Conservation (phyloP, 805 yeast species). For the Pichia exigua region DNA sequence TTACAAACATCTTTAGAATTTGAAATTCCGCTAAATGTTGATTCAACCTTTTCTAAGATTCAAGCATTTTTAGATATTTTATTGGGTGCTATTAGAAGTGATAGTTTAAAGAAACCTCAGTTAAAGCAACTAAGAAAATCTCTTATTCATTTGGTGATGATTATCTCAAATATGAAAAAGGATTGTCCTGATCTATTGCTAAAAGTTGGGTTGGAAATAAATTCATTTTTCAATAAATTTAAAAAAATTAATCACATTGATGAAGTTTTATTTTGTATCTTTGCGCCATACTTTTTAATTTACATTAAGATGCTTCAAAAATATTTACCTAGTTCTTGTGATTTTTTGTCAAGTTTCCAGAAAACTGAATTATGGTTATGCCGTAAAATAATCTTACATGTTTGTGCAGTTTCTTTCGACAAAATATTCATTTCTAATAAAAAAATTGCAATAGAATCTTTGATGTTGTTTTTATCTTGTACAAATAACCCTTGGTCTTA, state of each 20-base stretch:
- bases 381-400: slow-evolving; percentile 11
- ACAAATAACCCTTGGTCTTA: slow-evolving; percentile 23
- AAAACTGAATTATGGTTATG: slow-evolving; percentile 10
- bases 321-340: slow-evolving; percentile 10
- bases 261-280: slow-evolving; percentile 6
- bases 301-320: slow-evolving; percentile 15
- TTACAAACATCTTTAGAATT: not conserved
- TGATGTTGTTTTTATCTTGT: slow-evolving; percentile 15
- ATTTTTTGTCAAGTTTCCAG: slow-evolving; percentile 3
- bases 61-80: slow-evolving; percentile 6
- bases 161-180: slow-evolving; percentile 18
- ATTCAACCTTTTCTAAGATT: not conserved
- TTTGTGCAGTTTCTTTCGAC: slow-evolving; percentile 15
- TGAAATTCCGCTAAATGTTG: slow-evolving; percentile 4
- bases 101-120: not conserved
- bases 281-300: slow-evolving; percentile 20
- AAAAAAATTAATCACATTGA: slow-evolving; percentile 8
- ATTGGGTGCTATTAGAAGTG: slow-evolving; percentile 1
- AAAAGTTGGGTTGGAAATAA: slow-evolving; percentile 13
- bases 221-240: slow-evolving; percentile 7
- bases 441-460: slow-evolving; percentile 17
- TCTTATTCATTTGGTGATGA: slow-evolving; percentile 19
- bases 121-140: slow-evolving; percentile 17
- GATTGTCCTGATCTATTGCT: slow-evolving; percentile 9
- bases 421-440: slow-evolving; percentile 11